Conservation (phyloP, 1,139 yeast species). For the Candida neerlandica region DNA sequence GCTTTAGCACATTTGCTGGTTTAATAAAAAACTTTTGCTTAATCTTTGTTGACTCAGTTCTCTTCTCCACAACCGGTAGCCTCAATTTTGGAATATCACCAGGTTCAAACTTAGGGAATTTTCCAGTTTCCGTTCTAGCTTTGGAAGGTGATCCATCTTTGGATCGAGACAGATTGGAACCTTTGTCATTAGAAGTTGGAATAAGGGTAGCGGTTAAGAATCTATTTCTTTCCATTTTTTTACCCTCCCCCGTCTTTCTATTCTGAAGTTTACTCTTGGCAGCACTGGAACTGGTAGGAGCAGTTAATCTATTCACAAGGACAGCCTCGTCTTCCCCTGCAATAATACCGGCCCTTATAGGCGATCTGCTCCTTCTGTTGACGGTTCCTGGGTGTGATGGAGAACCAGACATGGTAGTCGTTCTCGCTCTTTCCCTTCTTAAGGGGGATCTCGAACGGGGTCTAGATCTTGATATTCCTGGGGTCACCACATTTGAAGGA, state of each 20-base stretch:
- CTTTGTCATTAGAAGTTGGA: not conserved
- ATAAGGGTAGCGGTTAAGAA: slow-evolving; percentile 40
- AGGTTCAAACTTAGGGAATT: slow-evolving; percentile 20
- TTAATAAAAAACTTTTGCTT: slow-evolving; percentile 28
- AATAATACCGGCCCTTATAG: not conserved
- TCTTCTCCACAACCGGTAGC: slow-evolving; percentile 35
- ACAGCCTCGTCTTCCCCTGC: slow-evolving; percentile 6
- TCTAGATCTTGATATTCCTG: not conserved
- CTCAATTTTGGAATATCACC: slow-evolving; percentile 25
- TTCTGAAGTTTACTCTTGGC: slow-evolving; percentile 21
- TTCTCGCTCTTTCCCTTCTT: not conserved
- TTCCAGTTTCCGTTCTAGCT: not conserved
- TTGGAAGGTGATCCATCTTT: slow-evolving; percentile 9
- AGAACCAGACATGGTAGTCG: slow-evolving; percentile 1
- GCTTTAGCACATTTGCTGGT: slow-evolving; percentile 22
- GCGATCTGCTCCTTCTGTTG: slow-evolving; percentile 3
- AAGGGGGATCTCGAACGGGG: slow-evolving; percentile 3
- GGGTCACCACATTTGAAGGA: not conserved
- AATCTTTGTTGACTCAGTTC: slow-evolving; percentile 27
- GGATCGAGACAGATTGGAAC: not conserved
- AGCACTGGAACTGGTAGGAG: slow-evolving; percentile 35
- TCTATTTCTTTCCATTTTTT: slow-evolving; percentile 25
- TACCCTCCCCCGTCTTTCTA: slow-evolving; percentile 7
- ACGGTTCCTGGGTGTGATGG: not conserved
- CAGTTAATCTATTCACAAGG: slow-evolving; percentile 22